Percentiles rank a stretch among this genome's conserved stretches.
phyloP scores from a whole-genome alignment of 371 early-diverging fungal genomes.

The Phascolomyces articulosus region DNA sequence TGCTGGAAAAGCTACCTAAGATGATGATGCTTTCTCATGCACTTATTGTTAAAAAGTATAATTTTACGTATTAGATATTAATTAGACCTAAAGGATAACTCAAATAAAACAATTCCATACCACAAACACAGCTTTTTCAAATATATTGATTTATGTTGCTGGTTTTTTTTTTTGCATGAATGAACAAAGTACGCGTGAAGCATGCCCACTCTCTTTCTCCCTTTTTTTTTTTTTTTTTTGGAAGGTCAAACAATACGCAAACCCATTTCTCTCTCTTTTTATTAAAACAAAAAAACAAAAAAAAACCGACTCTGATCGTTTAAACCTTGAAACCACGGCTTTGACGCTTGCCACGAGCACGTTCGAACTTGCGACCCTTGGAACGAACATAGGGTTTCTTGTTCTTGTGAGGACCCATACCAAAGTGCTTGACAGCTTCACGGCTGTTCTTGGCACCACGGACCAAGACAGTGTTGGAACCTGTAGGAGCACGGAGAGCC shows the following conservation, averaged over 20 bases:
- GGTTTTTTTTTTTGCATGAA: no score
- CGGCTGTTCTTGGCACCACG: slow-evolving; percentile 92
- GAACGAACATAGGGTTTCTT: slow-evolving; percentile 93
- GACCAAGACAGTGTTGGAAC: slow-evolving; percentile 94
- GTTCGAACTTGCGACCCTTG: slow-evolving; percentile 99
- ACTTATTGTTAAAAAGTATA: no score
- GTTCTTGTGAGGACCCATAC: slow-evolving; percentile 76
- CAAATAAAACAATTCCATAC: no score
- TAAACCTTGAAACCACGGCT: slow-evolving; percentile 93
- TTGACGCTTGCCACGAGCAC: slow-evolving; percentile 98
- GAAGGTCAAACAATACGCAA: no score
- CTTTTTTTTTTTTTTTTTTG: no score
- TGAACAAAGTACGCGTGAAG: no score
- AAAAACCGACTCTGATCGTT: slow-evolving; percentile 16
- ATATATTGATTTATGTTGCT: no score
- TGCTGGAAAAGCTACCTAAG: background rate
- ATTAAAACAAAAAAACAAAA: background rate
- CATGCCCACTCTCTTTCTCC: background rate
- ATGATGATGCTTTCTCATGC: no score
- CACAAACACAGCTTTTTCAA: background rate
- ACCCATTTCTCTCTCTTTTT: background rate
- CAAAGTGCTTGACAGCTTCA: slow-evolving; percentile 94
- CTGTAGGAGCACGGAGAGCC: slow-evolving; percentile 96
- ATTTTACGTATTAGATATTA: no score
- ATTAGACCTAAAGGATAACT: no score